These are phyloP conservation scores for Spinacia oleracea DNA, from an alignment of 179 eudicot genomes.

Conservation along the genomic window DNA sequence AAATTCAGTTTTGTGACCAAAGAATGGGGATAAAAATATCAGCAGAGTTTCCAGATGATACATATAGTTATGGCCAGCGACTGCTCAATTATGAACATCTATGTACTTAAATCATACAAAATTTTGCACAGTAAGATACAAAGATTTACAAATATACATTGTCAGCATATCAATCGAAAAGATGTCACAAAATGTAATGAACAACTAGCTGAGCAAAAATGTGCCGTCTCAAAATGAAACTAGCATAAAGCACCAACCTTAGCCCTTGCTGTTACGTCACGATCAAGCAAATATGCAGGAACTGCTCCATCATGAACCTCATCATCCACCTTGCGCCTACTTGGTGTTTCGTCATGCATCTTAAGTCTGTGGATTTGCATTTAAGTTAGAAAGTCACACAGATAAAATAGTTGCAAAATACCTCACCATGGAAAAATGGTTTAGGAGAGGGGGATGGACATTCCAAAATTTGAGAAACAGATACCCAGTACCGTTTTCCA, in stretches of 20 bases:
- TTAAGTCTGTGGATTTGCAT: conserved; percentile 53
- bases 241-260: conserved; percentile 49
- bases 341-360: conserved; percentile 88
- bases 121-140: neutral
- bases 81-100: neutral
- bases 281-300: conserved; percentile 93
- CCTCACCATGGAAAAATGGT: neutral
- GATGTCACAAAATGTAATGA: neutral
- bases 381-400: neutral
- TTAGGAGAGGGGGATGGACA: neutral
- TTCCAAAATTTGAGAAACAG: neutral
- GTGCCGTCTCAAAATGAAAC: neutral
- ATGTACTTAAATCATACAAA: too few relatives aligned
- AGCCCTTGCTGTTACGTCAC: conserved; percentile 84
- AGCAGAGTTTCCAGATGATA: neutral
- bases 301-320: conserved; percentile 85
- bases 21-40: neutral
- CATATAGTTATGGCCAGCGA: neutral
- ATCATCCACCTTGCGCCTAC: conserved; percentile 91
- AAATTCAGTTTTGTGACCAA: neutral
- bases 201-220: neutral
- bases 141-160: too few relatives aligned
- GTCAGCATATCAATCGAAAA: neutral
- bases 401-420: neutral
- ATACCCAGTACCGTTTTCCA: neutral